Evolutionary conservation across 2,329 filamentous ascomycete genomes (phyloP).

Genomic region (Fusarium protoensiforme): DNA sequence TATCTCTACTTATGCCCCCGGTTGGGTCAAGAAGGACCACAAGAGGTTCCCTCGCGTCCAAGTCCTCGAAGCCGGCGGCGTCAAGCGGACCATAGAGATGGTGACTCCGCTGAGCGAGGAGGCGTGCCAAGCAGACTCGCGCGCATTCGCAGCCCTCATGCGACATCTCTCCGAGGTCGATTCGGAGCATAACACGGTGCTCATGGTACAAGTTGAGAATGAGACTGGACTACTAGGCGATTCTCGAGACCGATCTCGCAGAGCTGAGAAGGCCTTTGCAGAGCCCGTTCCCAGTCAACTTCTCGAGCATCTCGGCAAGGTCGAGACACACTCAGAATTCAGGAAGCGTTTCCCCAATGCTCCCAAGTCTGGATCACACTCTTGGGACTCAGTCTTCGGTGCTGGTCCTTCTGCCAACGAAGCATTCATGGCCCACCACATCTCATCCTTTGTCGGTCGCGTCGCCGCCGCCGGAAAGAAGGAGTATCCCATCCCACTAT

Average conservation of each 20-base stretch:
- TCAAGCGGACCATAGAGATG: conserved; percentile 48
- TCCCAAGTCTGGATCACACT: conserved; percentile 36
- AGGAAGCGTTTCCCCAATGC: conserved; percentile 40
- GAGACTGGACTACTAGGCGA: conserved; percentile 64
- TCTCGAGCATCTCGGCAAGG: conserved; percentile 38
- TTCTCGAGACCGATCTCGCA: conserved; percentile 57
- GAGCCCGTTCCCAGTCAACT: conserved; percentile 45
- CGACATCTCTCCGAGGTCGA: conserved; percentile 55
- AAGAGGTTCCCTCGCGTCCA: conserved; percentile 51
- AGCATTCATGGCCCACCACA: conserved; percentile 51
- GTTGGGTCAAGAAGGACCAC: conserved; percentile 49
- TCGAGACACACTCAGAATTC: conserved; percentile 45
- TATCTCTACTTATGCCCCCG: conserved; percentile 49
- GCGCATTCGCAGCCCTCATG: conserved; percentile 48
- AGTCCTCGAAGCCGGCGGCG: conserved; percentile 46
- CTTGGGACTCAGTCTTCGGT: conserved; percentile 50
- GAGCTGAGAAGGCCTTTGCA: conserved; percentile 55
- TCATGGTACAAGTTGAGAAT: conserved; percentile 70
- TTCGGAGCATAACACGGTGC: conserved; percentile 57
- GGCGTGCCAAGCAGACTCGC: conserved; percentile 45
- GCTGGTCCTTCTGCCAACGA: conserved; percentile 44
- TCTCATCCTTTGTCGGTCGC: conserved; percentile 47
- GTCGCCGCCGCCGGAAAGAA: conserved; percentile 50
- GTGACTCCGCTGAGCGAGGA: conserved; percentile 45
- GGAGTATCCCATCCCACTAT: conserved; percentile 47